Percentiles rank a stretch among this genome's conserved stretches.
Evolutionary conservation across 225 moss, liverwort and hornwort species (phyloP).

Genomic region (Polytrichum formosum): DNA sequence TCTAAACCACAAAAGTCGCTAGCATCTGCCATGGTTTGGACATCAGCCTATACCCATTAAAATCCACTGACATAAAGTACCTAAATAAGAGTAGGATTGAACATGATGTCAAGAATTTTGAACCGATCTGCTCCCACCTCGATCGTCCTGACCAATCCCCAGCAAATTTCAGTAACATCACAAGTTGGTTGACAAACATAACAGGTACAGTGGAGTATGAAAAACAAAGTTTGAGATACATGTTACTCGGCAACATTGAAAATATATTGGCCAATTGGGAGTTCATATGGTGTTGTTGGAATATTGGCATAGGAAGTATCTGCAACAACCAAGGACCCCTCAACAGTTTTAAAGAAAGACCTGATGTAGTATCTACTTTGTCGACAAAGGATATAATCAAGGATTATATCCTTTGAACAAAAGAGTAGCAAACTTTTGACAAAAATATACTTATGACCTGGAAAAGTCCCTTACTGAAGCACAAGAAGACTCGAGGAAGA

Average conservation of each 20-base stretch:
- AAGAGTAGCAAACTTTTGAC: too few species aligned
- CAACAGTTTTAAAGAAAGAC: not conserved
- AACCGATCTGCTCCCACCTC: constrained; percentile 95
- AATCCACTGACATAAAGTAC: constrained; percentile 16
- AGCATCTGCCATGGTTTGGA: too few species aligned
- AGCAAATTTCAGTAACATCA: not conserved
- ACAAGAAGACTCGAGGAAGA: too few species aligned
- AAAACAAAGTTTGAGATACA: constrained; percentile 1
- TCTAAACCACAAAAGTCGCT: too few species aligned
- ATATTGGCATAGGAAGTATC: constrained; percentile 84
- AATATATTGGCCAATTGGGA: constrained; percentile 89
- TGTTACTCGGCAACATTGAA: constrained; percentile 1
- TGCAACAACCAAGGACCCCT: constrained; percentile 26
- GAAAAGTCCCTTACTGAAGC: too few species aligned
- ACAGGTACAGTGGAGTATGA: not conserved
- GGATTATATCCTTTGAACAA: not conserved
- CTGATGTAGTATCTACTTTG: too few species aligned
- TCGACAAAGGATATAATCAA: too few species aligned
- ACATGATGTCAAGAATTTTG: constrained; percentile 84
- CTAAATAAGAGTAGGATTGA: constrained; percentile 84
- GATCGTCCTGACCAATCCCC: constrained; percentile 52
- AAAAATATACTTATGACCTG: too few species aligned
- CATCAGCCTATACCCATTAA: too few species aligned
- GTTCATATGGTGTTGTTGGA: constrained; percentile 90
- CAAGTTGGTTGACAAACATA: not conserved